Percentiles rank a stretch among this genome's conserved stretches.
Evolutionary conservation across 2,329 filamentous ascomycete species (phyloP).

Genomic region (Rutstroemia sp.): DNA sequence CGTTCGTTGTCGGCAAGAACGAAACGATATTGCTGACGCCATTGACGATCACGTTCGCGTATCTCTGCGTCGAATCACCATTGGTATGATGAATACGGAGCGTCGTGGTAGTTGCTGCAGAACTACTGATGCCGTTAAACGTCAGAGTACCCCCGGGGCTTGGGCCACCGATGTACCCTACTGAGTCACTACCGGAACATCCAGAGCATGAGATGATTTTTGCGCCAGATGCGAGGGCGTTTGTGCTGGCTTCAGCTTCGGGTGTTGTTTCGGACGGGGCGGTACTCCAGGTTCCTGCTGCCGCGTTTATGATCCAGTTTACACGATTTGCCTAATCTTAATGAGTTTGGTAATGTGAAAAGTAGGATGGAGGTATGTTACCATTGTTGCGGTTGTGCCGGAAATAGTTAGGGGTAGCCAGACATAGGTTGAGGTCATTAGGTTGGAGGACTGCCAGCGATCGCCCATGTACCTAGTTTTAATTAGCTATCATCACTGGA

Average conservation of each 20-base stretch:
- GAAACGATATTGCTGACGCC: conserved; percentile 42
- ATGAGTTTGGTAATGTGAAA: neutral
- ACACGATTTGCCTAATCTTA: conserved; percentile 36
- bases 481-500: neutral
- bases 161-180: conserved; percentile 48
- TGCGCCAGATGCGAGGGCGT: conserved; percentile 38
- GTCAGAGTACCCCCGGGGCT: conserved; percentile 37
- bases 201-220: conserved; percentile 39
- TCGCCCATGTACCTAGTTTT: conserved; percentile 55
- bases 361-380: conserved; percentile 7
- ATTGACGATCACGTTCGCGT: conserved; percentile 49
- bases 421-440: conserved; percentile 54
- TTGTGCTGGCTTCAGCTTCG: conserved; percentile 42
- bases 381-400: conserved; percentile 43
- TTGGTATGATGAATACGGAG: conserved; percentile 50
- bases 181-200: conserved; percentile 42
- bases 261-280: conserved; percentile 39
- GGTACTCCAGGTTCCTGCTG: conserved; percentile 36
- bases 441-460: conserved; percentile 54
- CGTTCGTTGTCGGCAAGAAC: conserved; percentile 43
- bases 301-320: conserved; percentile 45
- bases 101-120: conserved; percentile 39
- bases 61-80: conserved; percentile 44
- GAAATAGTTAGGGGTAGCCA: conserved; percentile 54
- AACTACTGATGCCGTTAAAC: conserved; percentile 39